Base-by-base conservation (phyloP, 805 yeast species). In the Candida khao-thaluensis region DNA sequence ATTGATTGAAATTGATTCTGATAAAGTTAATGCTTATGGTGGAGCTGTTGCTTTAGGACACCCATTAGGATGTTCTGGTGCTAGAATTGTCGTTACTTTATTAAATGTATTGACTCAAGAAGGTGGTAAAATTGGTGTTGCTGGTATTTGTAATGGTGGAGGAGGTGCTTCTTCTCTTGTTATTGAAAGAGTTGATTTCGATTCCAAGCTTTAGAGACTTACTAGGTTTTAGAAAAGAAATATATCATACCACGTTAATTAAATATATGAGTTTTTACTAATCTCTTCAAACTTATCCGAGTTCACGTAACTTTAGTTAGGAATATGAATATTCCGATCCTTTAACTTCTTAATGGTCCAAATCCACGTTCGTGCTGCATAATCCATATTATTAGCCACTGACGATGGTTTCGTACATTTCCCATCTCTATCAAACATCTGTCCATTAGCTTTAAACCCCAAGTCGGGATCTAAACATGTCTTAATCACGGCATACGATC, bases 91-190 rank as follows among this genome's bases (percentile, higher is more conserved):
- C 42, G 90, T 87, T 50, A 93, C 99, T 20, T 76, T 93, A 64
- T 56, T 81, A 43, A 77, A 88, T 35, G 89, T 90, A 12, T 77
- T 93, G 59, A 50, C 66, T 26, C 96, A 91, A 71, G 98, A 93
- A 73, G 70, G 68, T 44, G 74, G 74, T 47, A 87, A 83, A 70
- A 64, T 81, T 52, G 99, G 99, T 63, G 88, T 81, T 51, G 97
- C 96, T 55, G 96, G 88, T 63, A 83, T 93, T 60, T 93, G 99
- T 77, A 93, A 93, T 66, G 99, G 99, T 73, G 99, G 99, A 57
- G 99, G 99, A 62, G 99, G 99, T 62, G 98, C 97, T 35, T 84
- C 95, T 41, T 82, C 98, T 17, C 72, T 93, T 55, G 87, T 93
- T 45, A 77, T 93, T 54, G 96, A 90, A 72, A 79, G 72, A 54